Conservation (phyloP, 805 yeast genomes). For the Sugiyamaella smithiae region DNA sequence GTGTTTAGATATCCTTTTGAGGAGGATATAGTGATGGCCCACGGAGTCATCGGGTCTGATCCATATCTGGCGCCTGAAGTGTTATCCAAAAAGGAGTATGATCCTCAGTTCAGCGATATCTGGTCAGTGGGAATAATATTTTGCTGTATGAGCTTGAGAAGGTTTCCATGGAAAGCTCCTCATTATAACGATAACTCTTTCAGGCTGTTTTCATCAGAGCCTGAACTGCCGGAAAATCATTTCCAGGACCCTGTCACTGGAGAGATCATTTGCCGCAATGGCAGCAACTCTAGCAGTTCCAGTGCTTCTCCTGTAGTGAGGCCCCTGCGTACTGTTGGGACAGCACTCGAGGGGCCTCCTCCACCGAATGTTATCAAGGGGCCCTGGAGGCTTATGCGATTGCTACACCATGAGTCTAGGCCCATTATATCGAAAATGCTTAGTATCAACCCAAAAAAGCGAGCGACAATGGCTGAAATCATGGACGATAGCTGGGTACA, state of each 20-base stretch:
- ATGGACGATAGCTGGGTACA: constrained; percentile 55
- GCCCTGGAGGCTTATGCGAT: constrained; percentile 66
- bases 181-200: constrained; percentile 70
- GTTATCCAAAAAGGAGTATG: constrained; percentile 55
- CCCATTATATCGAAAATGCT: constrained; percentile 64
- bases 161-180: constrained; percentile 98
- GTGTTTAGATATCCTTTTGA: constrained; percentile 69
- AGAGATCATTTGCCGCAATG: constrained; percentile 24
- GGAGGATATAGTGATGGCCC: constrained; percentile 57
- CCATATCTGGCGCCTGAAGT: constrained; percentile 96
- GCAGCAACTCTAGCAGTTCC: not conserved
- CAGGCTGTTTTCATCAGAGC: constrained; percentile 49
- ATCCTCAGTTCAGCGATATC: constrained; percentile 83
- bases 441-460: constrained; percentile 51
- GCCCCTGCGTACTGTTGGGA: not conserved
- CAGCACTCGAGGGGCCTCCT: constrained; percentile 19
- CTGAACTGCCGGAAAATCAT: constrained; percentile 14
- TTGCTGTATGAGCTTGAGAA: constrained; percentile 80
- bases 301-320: not conserved
- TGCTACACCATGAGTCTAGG: constrained; percentile 68
- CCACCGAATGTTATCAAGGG: constrained; percentile 45
- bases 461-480: constrained; percentile 60
- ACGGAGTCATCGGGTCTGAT: constrained; percentile 92
- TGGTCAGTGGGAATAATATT: constrained; percentile 94
- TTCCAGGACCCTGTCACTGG: constrained; percentile 15